These are phyloP conservation scores for Penicillium polonicum DNA, from an alignment of 2,329 filamentous ascomycete genomes.

Conservation along the genomic window DNA sequence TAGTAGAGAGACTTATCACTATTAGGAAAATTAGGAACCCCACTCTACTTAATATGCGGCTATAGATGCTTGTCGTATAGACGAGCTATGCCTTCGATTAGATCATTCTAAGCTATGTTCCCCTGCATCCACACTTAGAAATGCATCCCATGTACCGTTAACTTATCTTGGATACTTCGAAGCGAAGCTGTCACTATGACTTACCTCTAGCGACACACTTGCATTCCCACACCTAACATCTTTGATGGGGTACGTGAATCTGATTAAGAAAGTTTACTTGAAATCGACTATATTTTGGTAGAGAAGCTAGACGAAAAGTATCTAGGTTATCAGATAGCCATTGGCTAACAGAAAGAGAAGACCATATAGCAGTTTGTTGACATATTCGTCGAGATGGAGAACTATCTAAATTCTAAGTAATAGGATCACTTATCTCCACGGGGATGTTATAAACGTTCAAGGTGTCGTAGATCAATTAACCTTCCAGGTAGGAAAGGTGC, in stretches of 20 bases:
- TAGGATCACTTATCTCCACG: background rate
- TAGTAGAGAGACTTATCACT: background rate
- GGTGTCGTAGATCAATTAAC: background rate
- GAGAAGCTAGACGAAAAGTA: background rate
- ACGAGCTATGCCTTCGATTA: background rate
- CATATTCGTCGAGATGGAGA: slow-evolving; percentile 3
- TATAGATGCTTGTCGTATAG: background rate
- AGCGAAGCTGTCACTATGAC: slow-evolving; percentile 5
- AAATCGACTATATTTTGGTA: slow-evolving; percentile 3
- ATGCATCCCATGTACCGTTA: background rate
- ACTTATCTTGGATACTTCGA: background rate
- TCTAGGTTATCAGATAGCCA: background rate
- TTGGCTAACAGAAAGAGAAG: slow-evolving; percentile 2
- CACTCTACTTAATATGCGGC: no score
- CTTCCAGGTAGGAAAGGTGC: background rate
- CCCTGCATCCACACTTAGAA: background rate
- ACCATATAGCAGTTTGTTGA: slow-evolving; percentile 4
- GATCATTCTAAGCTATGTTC: background rate
- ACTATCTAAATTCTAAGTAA: background rate
- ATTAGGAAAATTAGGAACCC: background rate
- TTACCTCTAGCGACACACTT: slow-evolving; percentile 1
- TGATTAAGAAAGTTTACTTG: background rate
- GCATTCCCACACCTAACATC: background rate
- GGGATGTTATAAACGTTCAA: background rate
- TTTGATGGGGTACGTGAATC: slow-evolving; percentile 3